phyloP scores from a whole-genome alignment of 1,284 basidiomycete species.

The Heterobasidion irregulare region DNA sequence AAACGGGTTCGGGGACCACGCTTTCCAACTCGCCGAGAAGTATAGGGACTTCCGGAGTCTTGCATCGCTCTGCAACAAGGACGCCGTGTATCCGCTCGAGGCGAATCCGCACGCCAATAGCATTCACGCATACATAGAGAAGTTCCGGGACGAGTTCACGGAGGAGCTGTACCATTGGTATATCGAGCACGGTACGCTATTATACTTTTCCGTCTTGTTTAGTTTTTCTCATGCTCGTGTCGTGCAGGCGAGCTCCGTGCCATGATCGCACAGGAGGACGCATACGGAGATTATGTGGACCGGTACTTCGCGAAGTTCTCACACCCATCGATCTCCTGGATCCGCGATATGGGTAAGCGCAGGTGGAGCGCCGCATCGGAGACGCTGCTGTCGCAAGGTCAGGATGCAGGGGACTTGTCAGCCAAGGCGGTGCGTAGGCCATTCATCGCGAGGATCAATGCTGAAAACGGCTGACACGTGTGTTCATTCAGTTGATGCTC shows the following conservation, averaged over 20 bases:
- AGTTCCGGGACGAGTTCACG: conserved; percentile 80
- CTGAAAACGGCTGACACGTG: conserved; percentile 6
- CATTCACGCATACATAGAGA: conserved; percentile 71
- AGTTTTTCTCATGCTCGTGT: neutral
- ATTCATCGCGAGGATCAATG: too few relatives aligned
- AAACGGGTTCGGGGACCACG: conserved; percentile 59
- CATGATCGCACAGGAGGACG: conserved; percentile 67
- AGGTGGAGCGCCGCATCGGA: conserved; percentile 60
- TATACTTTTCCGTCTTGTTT: neutral
- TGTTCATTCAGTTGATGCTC: conserved; percentile 62
- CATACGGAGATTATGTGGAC: conserved; percentile 59
- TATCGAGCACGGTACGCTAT: conserved; percentile 59
- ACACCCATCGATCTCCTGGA: conserved; percentile 75
- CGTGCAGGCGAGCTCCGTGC: conserved; percentile 59
- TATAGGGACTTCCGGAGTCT: conserved; percentile 81
- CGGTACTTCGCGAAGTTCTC: conserved; percentile 63
- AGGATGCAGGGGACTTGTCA: conserved; percentile 47
- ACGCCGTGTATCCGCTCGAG: conserved; percentile 51
- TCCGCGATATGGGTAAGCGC: conserved; percentile 77
- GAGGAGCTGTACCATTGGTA: conserved; percentile 86
- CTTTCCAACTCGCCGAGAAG: conserved; percentile 78
- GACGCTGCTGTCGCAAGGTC: conserved; percentile 57
- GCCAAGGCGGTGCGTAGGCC: conserved; percentile 60
- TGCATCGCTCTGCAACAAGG: conserved; percentile 73
- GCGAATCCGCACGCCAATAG: conserved; percentile 51